phyloP scores from a whole-genome alignment of 2,329 filamentous ascomycete species.

The Fusarium palustre region DNA sequence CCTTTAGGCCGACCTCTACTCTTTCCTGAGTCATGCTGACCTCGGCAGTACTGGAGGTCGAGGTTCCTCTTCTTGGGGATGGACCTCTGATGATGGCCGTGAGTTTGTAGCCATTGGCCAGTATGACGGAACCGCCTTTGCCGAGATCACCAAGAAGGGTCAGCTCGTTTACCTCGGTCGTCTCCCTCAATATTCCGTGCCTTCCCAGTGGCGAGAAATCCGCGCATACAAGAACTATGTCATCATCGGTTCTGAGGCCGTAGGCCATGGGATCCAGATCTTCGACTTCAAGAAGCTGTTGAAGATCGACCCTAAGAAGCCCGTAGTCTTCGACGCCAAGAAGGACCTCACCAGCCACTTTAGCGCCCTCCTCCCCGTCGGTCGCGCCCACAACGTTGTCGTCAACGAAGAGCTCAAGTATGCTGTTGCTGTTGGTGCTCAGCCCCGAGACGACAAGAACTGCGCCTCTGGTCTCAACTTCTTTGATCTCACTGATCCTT shows the following conservation, averaged over 20 bases:
- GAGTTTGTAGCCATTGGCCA: conserved; percentile 64
- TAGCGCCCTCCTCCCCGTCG: conserved; percentile 50
- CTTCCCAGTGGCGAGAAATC: conserved; percentile 57
- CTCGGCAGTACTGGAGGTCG: conserved; percentile 59
- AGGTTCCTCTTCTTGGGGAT: conserved; percentile 59
- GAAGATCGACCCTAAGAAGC: conserved; percentile 57
- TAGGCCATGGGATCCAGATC: conserved; percentile 69
- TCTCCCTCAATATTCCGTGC: conserved; percentile 56
- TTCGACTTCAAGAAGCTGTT: conserved; percentile 70
- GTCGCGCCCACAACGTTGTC: conserved; percentile 65
- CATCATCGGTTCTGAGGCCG: conserved; percentile 59
- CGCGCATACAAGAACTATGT: conserved; percentile 53
- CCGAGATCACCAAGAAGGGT: conserved; percentile 59
- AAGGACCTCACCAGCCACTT: conserved; percentile 54
- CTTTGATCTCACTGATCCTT: conserved; percentile 66
- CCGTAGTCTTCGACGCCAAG: conserved; percentile 50
- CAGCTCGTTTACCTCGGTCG: conserved; percentile 61
- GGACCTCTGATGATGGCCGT: conserved; percentile 60
- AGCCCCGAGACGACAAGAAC: conserved; percentile 52
- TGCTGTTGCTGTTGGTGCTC: conserved; percentile 58
- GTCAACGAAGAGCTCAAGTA: conserved; percentile 61
- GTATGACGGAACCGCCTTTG: conserved; percentile 63
- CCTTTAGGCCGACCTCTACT: conserved; percentile 59
- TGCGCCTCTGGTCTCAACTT: conserved; percentile 67
- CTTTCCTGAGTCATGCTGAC: conserved; percentile 65